Percentiles rank a stretch among this genome's conserved stretches.
These are phyloP conservation scores for Talaromyces pinophilus DNA, from an alignment of 2,329 filamentous ascomycete species.

Conservation along the genomic window DNA sequence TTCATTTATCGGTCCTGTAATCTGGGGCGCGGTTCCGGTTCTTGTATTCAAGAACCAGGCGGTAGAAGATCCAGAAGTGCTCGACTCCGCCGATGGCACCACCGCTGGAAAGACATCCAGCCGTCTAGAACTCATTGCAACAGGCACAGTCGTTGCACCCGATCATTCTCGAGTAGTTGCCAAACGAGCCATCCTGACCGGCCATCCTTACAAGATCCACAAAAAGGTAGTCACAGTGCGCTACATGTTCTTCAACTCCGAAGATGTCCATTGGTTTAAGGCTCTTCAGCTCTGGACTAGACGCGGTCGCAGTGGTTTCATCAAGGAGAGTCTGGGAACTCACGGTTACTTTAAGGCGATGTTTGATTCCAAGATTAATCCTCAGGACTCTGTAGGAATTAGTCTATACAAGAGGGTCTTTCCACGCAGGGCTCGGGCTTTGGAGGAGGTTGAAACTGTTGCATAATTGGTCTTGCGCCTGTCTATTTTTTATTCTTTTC, in stretches of 20 bases:
- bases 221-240: constrained; percentile 94
- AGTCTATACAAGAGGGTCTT: constrained; percentile 85
- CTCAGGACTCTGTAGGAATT: constrained; percentile 89
- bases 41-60: constrained; percentile 73
- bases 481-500: neutral
- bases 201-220: constrained; percentile 98
- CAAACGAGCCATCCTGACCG: constrained; percentile 90
- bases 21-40: constrained; percentile 88
- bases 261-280: constrained; percentile 97
- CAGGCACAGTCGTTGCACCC: constrained; percentile 82
- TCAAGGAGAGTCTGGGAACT: constrained; percentile 93
- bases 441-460: constrained; percentile 37
- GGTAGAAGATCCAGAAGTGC: constrained; percentile 42
- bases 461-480: neutral
- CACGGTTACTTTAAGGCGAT: constrained; percentile 99
- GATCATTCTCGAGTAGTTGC: constrained; percentile 76
- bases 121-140: constrained; percentile 72
- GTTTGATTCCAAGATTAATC: constrained; percentile 94
- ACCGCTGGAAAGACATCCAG: constrained; percentile 35
- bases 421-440: constrained; percentile 66
- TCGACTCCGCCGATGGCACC: constrained; percentile 48
- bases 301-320: constrained; percentile 80
- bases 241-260: constrained; percentile 99
- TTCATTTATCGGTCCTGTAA: constrained; percentile 84
- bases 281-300: constrained; percentile 92